Evolutionary conservation across 768 basidiomycete genomes (phyloP).

Genomic region (Calocera viscosa): DNA sequence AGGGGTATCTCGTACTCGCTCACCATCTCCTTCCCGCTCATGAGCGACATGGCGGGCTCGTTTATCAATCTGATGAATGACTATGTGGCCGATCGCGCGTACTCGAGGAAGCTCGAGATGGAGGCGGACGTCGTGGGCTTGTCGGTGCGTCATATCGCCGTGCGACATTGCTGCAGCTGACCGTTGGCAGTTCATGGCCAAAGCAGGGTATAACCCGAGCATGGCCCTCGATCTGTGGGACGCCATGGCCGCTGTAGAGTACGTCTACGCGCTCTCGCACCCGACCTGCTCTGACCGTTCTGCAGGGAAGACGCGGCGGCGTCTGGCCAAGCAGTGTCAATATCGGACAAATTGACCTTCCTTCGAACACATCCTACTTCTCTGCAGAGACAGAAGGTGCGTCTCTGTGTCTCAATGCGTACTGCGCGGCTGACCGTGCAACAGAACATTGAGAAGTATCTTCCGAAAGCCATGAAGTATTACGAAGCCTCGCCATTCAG

Average conservation of each 20-base stretch:
- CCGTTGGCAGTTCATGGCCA: constrained; percentile 29
- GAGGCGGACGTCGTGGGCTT: constrained; percentile 35
- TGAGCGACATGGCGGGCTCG: constrained; percentile 30
- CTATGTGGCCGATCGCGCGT: constrained; percentile 30
- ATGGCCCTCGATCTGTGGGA: constrained; percentile 33
- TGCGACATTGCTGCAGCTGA: background rate
- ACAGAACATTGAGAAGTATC: constrained; percentile 15
- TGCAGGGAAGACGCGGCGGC: constrained; percentile 24
- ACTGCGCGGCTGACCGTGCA: background rate
- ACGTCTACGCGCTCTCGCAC: background rate
- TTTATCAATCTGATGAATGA: constrained; percentile 32
- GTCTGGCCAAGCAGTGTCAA: constrained; percentile 21
- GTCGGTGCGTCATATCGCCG: constrained; percentile 21
- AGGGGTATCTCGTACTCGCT: constrained; percentile 32
- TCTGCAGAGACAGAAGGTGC: constrained; percentile 26
- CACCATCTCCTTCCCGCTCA: constrained; percentile 35
- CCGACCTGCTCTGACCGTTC: background rate
- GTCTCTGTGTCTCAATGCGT: background rate
- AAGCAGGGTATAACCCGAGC: constrained; percentile 34
- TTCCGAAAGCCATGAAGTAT: constrained; percentile 22
- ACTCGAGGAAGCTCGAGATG: constrained; percentile 33
- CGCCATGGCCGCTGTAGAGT: constrained; percentile 32
- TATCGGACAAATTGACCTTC: constrained; percentile 28
- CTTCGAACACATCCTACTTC: constrained; percentile 34
- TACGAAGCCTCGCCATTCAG: constrained; percentile 14